Conservation (phyloP, 176 grass and related monocot species). For the Panicum miliaceum region DNA sequence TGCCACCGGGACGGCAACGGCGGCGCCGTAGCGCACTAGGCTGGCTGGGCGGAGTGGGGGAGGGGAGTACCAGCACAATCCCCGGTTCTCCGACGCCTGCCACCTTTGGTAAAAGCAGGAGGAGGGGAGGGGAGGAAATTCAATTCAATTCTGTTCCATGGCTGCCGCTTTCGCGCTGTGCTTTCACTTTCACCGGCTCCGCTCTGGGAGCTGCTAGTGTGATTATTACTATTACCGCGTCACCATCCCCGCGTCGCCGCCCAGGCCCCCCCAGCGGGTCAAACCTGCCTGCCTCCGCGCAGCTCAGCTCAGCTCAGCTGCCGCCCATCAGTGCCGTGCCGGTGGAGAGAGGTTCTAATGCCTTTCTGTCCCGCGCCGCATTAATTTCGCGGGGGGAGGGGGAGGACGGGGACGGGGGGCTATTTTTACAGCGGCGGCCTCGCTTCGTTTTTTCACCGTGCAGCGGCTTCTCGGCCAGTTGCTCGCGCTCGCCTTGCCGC, state of each 20-base stretch:
- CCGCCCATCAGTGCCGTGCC: slow-evolving; percentile 33
- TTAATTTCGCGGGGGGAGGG: slow-evolving; percentile 20
- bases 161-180: not conserved
- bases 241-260: not conserved
- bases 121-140: not conserved
- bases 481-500: not conserved
- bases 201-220: not conserved
- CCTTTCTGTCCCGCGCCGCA: slow-evolving; percentile 57
- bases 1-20: not conserved
- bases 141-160: not conserved
- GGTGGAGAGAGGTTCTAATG: slow-evolving; percentile 50
- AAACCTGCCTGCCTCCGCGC: slow-evolving; percentile 45
- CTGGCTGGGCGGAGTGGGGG: no score
- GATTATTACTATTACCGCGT: not conserved
- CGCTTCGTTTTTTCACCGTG: slow-evolving; percentile 1
- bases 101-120: slow-evolving; percentile 44
- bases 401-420: no score
- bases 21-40: not conserved
- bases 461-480: not conserved
- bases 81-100: slow-evolving; percentile 42
- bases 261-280: slow-evolving; percentile 27
- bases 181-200: not conserved
- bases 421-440: not conserved
- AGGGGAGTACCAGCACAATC: not conserved
- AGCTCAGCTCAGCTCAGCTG: not conserved